A percentile compares a stretch with the other conserved stretches of the same genome.
phyloP scores from a whole-genome alignment of 306 rosid species.

The Lotus japonicus region DNA sequence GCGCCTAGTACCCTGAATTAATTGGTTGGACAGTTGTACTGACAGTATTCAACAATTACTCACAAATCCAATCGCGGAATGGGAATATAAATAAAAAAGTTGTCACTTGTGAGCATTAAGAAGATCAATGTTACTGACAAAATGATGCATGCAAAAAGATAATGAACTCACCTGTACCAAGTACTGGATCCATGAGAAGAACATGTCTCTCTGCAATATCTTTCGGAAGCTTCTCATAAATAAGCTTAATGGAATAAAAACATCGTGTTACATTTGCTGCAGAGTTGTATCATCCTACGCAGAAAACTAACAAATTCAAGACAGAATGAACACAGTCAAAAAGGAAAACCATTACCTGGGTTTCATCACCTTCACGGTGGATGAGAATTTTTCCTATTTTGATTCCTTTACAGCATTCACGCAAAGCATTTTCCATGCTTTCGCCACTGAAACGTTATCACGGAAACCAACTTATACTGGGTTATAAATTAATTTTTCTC shows the following conservation, averaged over 20 bases:
- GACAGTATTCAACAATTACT: no score
- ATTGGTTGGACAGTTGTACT: no score
- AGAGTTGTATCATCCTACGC: background rate
- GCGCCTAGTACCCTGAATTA: no score
- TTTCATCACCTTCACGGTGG: slow-evolving; percentile 75
- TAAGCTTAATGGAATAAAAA: slow-evolving; percentile 44
- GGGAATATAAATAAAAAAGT: no score
- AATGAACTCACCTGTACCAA: slow-evolving; percentile 62
- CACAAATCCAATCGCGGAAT: no score
- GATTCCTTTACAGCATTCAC: slow-evolving; percentile 93
- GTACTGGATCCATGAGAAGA: slow-evolving; percentile 91
- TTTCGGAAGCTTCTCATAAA: slow-evolving; percentile 87
- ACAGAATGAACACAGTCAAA: background rate
- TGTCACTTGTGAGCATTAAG: background rate
- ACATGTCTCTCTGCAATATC: slow-evolving; percentile 95
- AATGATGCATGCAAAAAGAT: background rate
- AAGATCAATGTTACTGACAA: background rate
- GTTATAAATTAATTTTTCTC: background rate
- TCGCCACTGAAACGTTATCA: slow-evolving; percentile 60
- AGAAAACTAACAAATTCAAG: slow-evolving; percentile 23
- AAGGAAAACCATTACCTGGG: slow-evolving; percentile 26
- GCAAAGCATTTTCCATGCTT: slow-evolving; percentile 97
- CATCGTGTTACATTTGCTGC: slow-evolving; percentile 5
- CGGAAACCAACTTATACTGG: background rate
- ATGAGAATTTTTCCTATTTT: slow-evolving; percentile 91